Conservation (phyloP, 805 yeast species). For the Wickerhamomyces kurtzmanii region DNA sequence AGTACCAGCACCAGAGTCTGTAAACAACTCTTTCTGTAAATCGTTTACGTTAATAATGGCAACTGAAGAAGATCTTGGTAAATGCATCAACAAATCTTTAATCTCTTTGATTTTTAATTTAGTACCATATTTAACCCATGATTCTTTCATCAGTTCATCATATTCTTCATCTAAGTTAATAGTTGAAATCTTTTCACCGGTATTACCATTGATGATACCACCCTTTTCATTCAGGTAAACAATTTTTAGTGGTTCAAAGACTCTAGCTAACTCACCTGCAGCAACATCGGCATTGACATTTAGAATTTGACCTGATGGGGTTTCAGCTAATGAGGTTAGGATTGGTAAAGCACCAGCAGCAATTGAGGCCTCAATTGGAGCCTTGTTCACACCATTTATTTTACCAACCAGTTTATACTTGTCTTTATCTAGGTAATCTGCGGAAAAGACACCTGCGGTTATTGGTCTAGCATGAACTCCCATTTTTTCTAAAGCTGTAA, state of each 20-base stretch:
- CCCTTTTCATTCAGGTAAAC: conserved; percentile 97
- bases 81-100: conserved; percentile 83
- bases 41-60: conserved; percentile 95
- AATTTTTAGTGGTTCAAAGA: conserved; percentile 92
- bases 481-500: conserved; percentile 89
- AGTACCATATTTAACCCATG: conserved; percentile 99
- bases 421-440: conserved; percentile 82
- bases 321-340: conserved; percentile 93
- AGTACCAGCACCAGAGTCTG: conserved; percentile 99
- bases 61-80: conserved; percentile 95
- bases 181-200: conserved; percentile 81
- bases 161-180: conserved; percentile 96
- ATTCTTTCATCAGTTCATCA: conserved; percentile 79
- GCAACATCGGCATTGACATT: conserved; percentile 99
- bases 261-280: conserved; percentile 96
- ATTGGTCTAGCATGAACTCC: conserved; percentile 99
- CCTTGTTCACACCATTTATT: conserved; percentile 76
- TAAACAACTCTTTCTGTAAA: conserved; percentile 92
- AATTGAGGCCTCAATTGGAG: conserved; percentile 87
- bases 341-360: conserved; percentile 96
- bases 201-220: conserved; percentile 87
- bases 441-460: conserved; percentile 94
- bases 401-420: conserved; percentile 92
- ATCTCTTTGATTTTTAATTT: conserved; percentile 95
- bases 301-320: conserved; percentile 91